Percentiles rank a stretch among this genome's conserved stretches.
These are phyloP conservation scores for Pleurotus sapidus DNA, from an alignment of 768 basidiomycete species.

Conservation along the genomic window DNA sequence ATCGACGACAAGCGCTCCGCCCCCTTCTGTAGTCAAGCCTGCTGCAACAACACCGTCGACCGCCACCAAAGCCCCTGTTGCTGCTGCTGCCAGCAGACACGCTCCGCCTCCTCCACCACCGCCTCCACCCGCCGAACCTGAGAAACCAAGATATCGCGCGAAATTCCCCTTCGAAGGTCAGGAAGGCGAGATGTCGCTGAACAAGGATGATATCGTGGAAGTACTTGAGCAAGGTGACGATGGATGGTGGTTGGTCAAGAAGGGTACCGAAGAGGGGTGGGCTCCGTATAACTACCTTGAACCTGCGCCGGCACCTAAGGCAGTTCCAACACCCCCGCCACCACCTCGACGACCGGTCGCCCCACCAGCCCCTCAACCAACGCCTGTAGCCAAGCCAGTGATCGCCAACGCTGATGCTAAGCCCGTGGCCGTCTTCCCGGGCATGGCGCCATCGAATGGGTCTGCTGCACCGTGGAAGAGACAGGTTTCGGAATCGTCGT, in stretches of 20 bases:
- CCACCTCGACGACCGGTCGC: constrained; percentile 44
- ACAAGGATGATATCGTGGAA: constrained; percentile 91
- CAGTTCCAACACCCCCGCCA: constrained; percentile 64
- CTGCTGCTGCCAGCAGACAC: constrained; percentile 38
- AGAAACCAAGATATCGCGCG: constrained; percentile 76
- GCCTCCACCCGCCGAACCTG: constrained; percentile 57
- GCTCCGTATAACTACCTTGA: constrained; percentile 94
- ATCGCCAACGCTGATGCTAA: constrained; percentile 64
- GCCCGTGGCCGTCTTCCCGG: constrained; percentile 81
- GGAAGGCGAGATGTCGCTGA: constrained; percentile 85
- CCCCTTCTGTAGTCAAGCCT: constrained; percentile 28
- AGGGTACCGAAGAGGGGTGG: constrained; percentile 83
- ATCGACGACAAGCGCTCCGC: constrained; percentile 36
- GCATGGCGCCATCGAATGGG: constrained; percentile 67
- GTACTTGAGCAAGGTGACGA: constrained; percentile 91
- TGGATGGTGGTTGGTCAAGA: constrained; percentile 98
- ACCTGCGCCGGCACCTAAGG: constrained; percentile 64
- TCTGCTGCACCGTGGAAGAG: constrained; percentile 77
- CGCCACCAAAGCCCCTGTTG: constrained; percentile 22
- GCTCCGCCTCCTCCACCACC: constrained; percentile 52
- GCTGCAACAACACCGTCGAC: constrained; percentile 34
- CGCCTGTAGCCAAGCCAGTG: constrained; percentile 38
- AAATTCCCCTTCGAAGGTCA: constrained; percentile 94
- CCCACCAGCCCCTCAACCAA: constrained; percentile 32
- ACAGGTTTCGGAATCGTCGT: constrained; percentile 42